Evolutionary conservation across 345 rosid species (phyloP).

Genomic region (Excoecaria cochinchinensis): DNA sequence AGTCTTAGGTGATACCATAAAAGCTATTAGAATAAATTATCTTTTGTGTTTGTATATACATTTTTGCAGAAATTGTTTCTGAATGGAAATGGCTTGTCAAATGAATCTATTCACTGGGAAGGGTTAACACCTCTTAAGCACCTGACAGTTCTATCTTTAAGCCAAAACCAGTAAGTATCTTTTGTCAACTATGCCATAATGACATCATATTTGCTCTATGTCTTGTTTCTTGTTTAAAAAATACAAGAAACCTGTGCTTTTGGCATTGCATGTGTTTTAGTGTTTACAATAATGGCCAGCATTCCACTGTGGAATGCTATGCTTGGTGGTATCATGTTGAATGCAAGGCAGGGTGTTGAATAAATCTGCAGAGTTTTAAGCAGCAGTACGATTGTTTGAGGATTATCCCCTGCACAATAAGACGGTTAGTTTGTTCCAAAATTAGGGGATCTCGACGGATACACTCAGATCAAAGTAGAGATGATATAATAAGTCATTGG

Average conservation of each 20-base stretch:
- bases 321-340: neutral
- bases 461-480: neutral
- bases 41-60: neutral
- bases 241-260: neutral
- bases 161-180: conserved; percentile 62
- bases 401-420: neutral
- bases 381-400: neutral
- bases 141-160: conserved; percentile 57
- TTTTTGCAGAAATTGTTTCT: conserved; percentile 60
- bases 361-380: neutral
- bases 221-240: neutral
- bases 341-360: neutral
- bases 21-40: conserved; percentile 4
- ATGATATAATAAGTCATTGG: neutral
- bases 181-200: neutral
- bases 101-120: conserved; percentile 74
- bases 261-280: neutral
- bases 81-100: conserved; percentile 57
- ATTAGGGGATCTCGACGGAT: neutral
- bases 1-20: neutral
- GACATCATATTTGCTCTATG: neutral
- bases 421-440: neutral
- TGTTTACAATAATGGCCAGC: neutral
- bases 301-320: neutral
- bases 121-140: conserved; percentile 55